phyloP scores from a whole-genome alignment of 2,329 filamentous ascomycete genomes.

The Colletotrichum sp. region DNA sequence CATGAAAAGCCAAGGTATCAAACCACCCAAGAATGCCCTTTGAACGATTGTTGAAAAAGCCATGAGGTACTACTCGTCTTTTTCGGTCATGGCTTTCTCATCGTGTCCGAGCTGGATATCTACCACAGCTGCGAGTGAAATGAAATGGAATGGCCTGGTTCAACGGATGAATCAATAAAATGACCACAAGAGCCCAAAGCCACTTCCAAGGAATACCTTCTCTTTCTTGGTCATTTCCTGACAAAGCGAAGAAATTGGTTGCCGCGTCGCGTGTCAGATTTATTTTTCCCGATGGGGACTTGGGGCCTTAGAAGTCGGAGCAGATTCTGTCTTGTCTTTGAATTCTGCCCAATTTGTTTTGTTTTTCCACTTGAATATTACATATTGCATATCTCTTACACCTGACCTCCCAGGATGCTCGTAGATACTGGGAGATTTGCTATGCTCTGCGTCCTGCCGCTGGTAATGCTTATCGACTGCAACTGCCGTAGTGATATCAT shows the following conservation, averaged over 20 bases:
- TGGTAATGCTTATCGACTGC: background rate
- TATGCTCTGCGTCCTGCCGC: background rate
- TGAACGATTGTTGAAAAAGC: background rate
- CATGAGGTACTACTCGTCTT: background rate
- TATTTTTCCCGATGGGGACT: background rate
- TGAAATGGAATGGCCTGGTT: background rate
- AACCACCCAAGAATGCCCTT: background rate
- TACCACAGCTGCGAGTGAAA: background rate
- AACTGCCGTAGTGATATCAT: background rate
- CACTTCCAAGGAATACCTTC: background rate
- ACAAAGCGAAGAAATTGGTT: background rate
- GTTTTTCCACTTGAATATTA: background rate
- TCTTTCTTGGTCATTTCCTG: background rate
- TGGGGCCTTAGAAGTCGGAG: background rate
- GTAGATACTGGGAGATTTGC: constrained; percentile 11
- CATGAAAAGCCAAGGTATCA: background rate
- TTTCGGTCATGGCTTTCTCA: background rate
- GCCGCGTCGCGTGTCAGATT: constrained; percentile 17
- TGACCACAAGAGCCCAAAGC: background rate
- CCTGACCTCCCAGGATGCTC: background rate
- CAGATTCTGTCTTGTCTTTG: background rate
- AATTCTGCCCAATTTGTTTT: background rate
- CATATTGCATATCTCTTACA: background rate
- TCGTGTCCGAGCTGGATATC: background rate
- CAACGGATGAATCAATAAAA: background rate